Base-by-base conservation (phyloP, 2,329 filamentous ascomycete genomes). In the Thyridium curvatum region DNA sequence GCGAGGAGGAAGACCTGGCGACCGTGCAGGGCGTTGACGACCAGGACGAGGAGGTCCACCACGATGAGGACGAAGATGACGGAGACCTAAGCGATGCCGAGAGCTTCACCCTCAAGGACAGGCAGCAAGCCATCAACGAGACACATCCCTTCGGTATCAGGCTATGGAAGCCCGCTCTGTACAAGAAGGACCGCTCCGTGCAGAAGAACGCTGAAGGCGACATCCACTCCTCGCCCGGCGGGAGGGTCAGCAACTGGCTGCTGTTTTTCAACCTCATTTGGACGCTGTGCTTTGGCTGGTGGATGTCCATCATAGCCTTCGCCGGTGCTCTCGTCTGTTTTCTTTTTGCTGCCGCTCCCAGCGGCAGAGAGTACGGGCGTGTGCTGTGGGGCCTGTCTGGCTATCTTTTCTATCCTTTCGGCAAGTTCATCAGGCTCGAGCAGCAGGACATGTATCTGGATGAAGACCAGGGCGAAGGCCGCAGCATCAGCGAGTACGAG, bases 121-220 rank as follows among this genome's bases (percentile, higher is more conserved):
- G 93, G 40, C 93, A 98, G 64, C 82, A 95, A 59, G 93, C 93
- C 48, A 98, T 98, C 71, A 98, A 98, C 65, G 84, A 95, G 60
- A 98, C 93, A 1, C 93, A 98, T 70, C 93, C 93, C 1, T 98
- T 98, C 53, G 93, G 93, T 71, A 97, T 98, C 58, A 82, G 94
- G 59, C 87, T 98, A 46, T 98, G 93, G 93, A 98, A 98, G 62
- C 93, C 93, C 32, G 94, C 93, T 2, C 63, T 98, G 46, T 98
- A 98, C 74, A 98, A 98, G 66, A 98, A 98, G 63, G 83, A 85
- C 52, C 82, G 93, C 41, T 98, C 93, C 1, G 94, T 98, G 30
- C 89, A 97, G 60, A 93, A 94, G 62, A 94, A 83, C 34, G 93
- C 93, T 6, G 91, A 97, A 64, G 90, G 86, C 12, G 93, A 98